Evolutionary conservation across 2,329 filamentous ascomycete species (phyloP).

Genomic region (Paramyrothecium sp.): DNA sequence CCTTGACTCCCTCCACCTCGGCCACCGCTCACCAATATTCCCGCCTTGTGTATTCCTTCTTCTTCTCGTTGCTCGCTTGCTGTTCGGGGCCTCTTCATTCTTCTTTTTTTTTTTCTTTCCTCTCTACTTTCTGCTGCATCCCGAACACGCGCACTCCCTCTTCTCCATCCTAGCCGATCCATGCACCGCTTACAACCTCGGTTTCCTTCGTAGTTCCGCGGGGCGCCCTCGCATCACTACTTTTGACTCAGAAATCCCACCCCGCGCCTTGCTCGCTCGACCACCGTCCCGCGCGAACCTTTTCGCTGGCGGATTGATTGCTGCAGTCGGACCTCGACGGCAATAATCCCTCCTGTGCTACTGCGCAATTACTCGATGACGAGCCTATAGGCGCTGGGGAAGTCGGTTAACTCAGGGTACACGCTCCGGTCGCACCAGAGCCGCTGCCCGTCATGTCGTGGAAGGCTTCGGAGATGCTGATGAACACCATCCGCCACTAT

Average conservation of each 20-base stretch:
- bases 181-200: not conserved
- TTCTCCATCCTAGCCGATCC: not conserved
- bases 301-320: too few relatives aligned
- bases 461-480: slow-evolving; percentile 86
- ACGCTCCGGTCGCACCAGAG: slow-evolving; percentile 4
- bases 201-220: not conserved
- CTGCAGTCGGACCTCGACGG: not conserved
- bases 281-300: too few relatives aligned
- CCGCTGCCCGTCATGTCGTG: slow-evolving; percentile 69
- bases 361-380: not conserved
- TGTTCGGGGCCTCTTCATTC: not conserved
- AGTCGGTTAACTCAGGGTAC: not conserved
- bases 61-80: not conserved
- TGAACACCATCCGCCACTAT: slow-evolving; percentile 97
- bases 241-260: not conserved
- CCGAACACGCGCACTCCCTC: not conserved
- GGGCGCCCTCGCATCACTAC: not conserved
- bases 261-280: not conserved
- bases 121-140: not conserved
- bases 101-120: not conserved
- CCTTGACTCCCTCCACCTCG: not conserved
- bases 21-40: not conserved
- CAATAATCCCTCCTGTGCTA: not conserved
- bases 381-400: not conserved
- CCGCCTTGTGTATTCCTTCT: not conserved